Percentiles rank a stretch among this genome's conserved stretches.
These are phyloP conservation scores for Fragaria nilgerrensis DNA, from an alignment of 306 rosid species.

Conservation along the genomic window DNA sequence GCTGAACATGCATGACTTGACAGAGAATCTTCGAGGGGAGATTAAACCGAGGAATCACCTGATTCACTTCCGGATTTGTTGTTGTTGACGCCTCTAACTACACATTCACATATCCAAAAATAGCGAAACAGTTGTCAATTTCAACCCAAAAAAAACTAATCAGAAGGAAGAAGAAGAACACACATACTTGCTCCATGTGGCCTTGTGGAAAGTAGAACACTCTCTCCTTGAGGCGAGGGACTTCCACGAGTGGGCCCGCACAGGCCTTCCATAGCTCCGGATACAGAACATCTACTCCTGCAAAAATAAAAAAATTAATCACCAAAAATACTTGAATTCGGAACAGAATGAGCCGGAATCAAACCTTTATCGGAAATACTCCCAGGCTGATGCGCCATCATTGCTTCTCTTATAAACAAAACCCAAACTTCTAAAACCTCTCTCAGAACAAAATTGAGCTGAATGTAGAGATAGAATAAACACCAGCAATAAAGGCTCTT, in stretches of 20 bases:
- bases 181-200: constrained; percentile 86
- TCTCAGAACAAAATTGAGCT: neutral
- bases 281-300: constrained; percentile 54
- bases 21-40: constrained; percentile 89
- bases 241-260: constrained; percentile 90
- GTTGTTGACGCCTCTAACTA: constrained; percentile 92
- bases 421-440: constrained; percentile 1
- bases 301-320: constrained; percentile 5
- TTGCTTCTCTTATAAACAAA: constrained; percentile 37
- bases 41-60: constrained; percentile 67
- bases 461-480: constrained; percentile 12
- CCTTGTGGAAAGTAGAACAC: constrained; percentile 93
- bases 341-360: neutral
- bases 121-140: constrained; percentile 3
- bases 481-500: constrained; percentile 1
- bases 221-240: constrained; percentile 58
- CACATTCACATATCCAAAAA: neutral
- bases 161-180: constrained; percentile 1
- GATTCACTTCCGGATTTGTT: constrained; percentile 76
- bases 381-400: constrained; percentile 66
- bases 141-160: neutral
- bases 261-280: constrained; percentile 72
- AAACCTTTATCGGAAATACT: constrained; percentile 57
- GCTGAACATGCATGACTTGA: constrained; percentile 50
- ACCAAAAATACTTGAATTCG: neutral